Base-by-base conservation (phyloP, 2,329 filamentous ascomycete species). In the Akanthomyces uredinophilus region DNA sequence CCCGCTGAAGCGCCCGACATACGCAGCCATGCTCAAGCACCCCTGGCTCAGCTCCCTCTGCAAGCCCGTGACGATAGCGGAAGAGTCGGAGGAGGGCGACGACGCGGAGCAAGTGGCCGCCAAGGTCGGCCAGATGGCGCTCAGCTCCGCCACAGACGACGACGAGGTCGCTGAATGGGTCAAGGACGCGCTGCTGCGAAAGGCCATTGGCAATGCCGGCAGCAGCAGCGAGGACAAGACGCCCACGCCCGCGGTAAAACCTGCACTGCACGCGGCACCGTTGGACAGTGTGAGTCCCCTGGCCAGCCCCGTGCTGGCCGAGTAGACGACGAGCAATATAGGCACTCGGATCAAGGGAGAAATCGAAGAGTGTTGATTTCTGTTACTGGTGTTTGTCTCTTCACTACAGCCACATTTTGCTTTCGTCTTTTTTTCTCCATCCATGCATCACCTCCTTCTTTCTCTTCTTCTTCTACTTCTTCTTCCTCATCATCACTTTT, bases 81-180 rank as follows among this genome's bases (percentile, higher is more conserved):
- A 91, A 73, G 87, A 87, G 69, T 84, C 84, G 18, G 88, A 91
- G 70, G 86, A 88, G 39, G 82, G 78, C 46, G 82, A 83, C 49
- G 75, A 78, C 44, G 78, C 75, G 70, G 53, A 62, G 44, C 73
- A 71, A 52, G 72, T 76, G 11, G 74, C 75, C 24, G 78, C 80
- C 32, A 78, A 75, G 7, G 77, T 81, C 8, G 77, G 75, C 32
- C 74, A 77, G 61, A 70, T 83, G 8, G 70, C 79, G 58, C 71
- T 83, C 4, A 74, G 72, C 47, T 72, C 71, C 5, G 65, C 66
- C 37, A 75, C 73, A 5, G 85, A 88, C 59, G 94, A 99, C 68
- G 78, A 82, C 43, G 93, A 98, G 72, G 91, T 98, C 5, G 91
- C 91, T 0, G 83, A 85, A 32, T 99, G 95, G 95, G 94, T 96